phyloP scores from a whole-genome alignment of 768 basidiomycete species.

The Russula emetica region DNA sequence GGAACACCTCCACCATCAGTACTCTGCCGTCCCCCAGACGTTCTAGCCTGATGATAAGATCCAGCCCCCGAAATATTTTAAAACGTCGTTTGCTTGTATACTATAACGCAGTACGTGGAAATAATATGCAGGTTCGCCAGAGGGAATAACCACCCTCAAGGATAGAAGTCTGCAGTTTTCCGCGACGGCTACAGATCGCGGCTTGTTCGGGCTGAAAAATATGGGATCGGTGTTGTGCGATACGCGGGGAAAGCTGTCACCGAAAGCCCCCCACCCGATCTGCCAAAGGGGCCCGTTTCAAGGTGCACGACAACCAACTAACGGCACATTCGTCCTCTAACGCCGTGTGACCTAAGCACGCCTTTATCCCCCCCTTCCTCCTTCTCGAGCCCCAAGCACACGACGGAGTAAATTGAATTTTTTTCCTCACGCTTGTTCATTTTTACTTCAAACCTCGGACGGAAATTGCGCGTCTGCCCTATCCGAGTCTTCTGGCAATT shows the following conservation, averaged over 20 bases:
- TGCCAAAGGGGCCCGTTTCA: constrained; percentile 1
- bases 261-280: constrained; percentile 9
- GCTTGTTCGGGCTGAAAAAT: constrained; percentile 19
- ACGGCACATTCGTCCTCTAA: constrained; percentile 19
- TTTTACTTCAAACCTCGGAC: constrained; percentile 12
- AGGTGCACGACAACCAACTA: not conserved
- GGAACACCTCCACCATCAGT: not conserved
- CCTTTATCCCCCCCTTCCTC: not conserved
- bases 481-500: constrained; percentile 8
- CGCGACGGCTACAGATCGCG: constrained; percentile 25
- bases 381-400: constrained; percentile 5
- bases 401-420: constrained; percentile 6
- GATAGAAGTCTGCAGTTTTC: not conserved
- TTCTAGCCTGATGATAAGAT: not conserved
- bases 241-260: constrained; percentile 20
- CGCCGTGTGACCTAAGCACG: constrained; percentile 11
- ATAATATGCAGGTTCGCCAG: not conserved
- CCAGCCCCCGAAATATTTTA: not conserved
- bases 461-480: constrained; percentile 20
- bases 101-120: constrained; percentile 4
- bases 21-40: not conserved
- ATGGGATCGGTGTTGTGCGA: constrained; percentile 9
- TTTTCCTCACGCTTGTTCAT: constrained; percentile 21
- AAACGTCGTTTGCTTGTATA: constrained; percentile 5
- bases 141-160: not conserved